phyloP scores from a whole-genome alignment of 352 stramenopile species.

The Thalassiosira ordinaria region DNA sequence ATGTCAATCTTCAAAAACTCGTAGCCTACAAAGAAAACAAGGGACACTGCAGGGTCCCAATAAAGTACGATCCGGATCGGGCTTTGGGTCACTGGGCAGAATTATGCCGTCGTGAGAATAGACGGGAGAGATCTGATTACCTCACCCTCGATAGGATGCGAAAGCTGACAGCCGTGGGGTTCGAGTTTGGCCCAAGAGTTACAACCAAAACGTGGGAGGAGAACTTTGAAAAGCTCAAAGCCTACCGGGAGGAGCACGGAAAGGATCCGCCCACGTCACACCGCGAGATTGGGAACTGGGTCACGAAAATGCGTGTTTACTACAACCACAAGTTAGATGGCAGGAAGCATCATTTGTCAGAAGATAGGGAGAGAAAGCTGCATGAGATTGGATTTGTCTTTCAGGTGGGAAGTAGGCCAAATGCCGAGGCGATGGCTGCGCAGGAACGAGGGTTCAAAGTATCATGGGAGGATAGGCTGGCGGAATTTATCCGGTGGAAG shows the following conservation, averaged over 20 bases:
- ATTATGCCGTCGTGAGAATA: not conserved
- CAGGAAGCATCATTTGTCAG: not conserved
- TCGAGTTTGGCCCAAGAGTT: not conserved
- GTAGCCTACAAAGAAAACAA: not conserved
- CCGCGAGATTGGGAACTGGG: not conserved
- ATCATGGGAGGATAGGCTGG: slow-evolving; percentile 6
- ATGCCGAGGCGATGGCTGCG: not conserved
- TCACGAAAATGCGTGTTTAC: not conserved
- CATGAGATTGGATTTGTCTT: slow-evolving; percentile 9
- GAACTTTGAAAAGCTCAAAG: slow-evolving; percentile 1
- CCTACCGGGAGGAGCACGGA: slow-evolving; percentile 1
- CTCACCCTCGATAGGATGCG: not conserved
- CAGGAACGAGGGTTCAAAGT: not conserved
- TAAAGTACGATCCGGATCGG: not conserved
- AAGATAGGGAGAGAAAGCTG: slow-evolving; percentile 3
- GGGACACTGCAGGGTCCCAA: slow-evolving; percentile 5
- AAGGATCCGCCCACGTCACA: not conserved
- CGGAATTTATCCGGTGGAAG: slow-evolving; percentile 11
- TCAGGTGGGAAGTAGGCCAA: not conserved
- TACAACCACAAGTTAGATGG: slow-evolving; percentile 7
- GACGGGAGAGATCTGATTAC: not conserved
- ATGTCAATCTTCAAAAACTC: not conserved
- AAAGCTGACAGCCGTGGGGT: not conserved
- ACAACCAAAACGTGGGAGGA: not conserved
- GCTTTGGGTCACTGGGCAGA: not conserved